Evolutionary conservation across 176 grass and related monocot species (phyloP).

Genomic region (Melocanna baccifera): DNA sequence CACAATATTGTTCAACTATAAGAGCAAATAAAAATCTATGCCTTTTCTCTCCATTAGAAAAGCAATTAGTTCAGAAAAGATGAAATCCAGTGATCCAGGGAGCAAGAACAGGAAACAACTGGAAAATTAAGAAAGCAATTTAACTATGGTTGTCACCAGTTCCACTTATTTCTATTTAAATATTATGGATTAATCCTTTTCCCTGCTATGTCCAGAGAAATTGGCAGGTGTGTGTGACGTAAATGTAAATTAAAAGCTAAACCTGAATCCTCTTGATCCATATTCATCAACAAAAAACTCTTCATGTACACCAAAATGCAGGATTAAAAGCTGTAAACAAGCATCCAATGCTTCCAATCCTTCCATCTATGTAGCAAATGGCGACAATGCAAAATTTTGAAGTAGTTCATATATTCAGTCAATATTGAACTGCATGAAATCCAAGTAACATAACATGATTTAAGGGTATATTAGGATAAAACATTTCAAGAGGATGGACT

Average conservation of each 20-base stretch:
- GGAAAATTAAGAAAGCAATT: background rate
- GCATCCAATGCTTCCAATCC: background rate
- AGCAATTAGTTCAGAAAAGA: background rate
- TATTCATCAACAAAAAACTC: background rate
- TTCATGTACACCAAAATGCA: background rate
- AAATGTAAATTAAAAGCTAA: background rate
- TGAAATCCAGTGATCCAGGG: background rate
- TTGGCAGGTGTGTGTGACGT: background rate
- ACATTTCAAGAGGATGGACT: background rate
- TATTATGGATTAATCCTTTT: background rate
- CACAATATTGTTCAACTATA: background rate
- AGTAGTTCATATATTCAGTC: background rate
- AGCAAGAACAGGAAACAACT: background rate
- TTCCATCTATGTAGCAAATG: background rate
- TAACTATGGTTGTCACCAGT: background rate
- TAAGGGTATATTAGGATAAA: background rate
- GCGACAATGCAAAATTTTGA: background rate
- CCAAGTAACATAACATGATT: background rate
- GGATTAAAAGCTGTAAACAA: background rate
- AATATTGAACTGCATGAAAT: background rate
- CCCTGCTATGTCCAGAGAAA: background rate
- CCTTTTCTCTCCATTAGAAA: slow-evolving; percentile 5
- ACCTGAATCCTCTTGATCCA: background rate
- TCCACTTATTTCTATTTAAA: background rate
- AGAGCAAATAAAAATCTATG: background rate